Evolutionary conservation across 1,284 basidiomycete species (phyloP), one percentile per base, ranked within the genome.

Genomic region (Melampsora occidentalis): DNA sequence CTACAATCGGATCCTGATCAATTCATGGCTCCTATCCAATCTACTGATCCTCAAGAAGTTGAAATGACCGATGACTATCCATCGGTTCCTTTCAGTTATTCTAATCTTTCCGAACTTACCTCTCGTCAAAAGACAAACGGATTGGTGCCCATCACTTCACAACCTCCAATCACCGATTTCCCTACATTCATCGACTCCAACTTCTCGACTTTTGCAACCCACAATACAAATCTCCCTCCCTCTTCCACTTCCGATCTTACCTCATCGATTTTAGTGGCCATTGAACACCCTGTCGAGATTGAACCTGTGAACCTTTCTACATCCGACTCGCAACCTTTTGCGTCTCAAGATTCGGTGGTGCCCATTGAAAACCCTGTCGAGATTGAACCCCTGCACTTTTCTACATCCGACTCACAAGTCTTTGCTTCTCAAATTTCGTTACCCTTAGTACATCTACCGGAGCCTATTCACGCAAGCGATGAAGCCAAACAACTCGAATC

Each of bases 1-100:
- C 39, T n/a, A 14, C 65, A 67, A n/a, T 46, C n/a, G 9, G 35
- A 67, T 25, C n/a, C n/a, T 14, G 65, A 67, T 48, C 65, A 67
- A 49, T 28, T 67, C 46, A 67, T 67, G 65, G 35, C 22, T 31
- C 10, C 39, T 22, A 22, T 67, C 18, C 31, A 67, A 67, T 16
- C n/a, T 20, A 28, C 33, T 31, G 31, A 67, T 20, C 20, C 18
- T 31, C 39, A 39, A 39, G 65, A 67, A 49, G 42, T 67, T 31
- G 65, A 67, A 49, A 67, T 67, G 65, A 39, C 42, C 16, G 65
- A 67, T 42, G 65, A 67, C 42, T 67, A 48, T 22, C 10, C 33
- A 20, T 59, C 28, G n/a, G 53, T 7, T 59, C 12, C 53, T 59
- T 59, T 59, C 53, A n/a, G n/a, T 57, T 16, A n/a, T 7, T n/a